Conservation (phyloP, 192 early-diverging fungal species). For the Obelidium mucronatum region DNA sequence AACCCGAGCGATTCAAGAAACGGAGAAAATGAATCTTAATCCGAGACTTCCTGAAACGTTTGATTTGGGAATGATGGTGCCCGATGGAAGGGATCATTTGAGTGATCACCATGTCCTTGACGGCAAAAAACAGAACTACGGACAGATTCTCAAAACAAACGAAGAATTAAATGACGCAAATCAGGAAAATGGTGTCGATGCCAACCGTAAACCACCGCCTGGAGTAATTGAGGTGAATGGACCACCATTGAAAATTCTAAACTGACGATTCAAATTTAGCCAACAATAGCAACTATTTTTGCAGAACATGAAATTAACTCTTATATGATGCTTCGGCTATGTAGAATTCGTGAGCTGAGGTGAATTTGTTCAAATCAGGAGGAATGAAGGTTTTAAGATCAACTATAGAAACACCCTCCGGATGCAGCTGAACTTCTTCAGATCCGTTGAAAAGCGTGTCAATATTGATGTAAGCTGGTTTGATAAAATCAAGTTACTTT, state of each 20-base stretch:
- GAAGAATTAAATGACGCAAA: conserved; percentile 50
- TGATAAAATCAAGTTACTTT: background rate
- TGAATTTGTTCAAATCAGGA: too few species aligned
- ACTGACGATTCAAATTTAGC: too few species aligned
- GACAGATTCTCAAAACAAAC: conserved; percentile 46
- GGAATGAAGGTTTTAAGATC: too few species aligned
- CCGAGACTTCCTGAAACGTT: conserved; percentile 41
- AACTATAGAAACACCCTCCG: conserved; percentile 45
- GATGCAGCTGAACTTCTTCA: conserved; percentile 60
- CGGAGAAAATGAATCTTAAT: conserved; percentile 21
- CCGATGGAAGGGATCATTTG: conserved; percentile 44
- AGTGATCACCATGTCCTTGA: conserved; percentile 54
- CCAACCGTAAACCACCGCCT: too few species aligned
- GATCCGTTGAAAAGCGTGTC: conserved; percentile 58
- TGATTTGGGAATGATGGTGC: conserved; percentile 57
- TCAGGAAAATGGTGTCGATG: conserved; percentile 49
- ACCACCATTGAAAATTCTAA: too few species aligned
- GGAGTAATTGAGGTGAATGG: too few species aligned
- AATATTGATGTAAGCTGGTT: conserved; percentile 47
- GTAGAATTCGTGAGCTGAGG: conserved; percentile 50
- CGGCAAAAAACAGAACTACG: conserved; percentile 57
- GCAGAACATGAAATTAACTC: conserved; percentile 60
- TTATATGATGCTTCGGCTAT: conserved; percentile 52
- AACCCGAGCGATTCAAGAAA: conserved; percentile 21
- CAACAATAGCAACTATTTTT: conserved; percentile 58